A percentile compares a stretch with the other conserved stretches of the same genome.
Evolutionary conservation across 2,329 filamentous ascomycete genomes (phyloP).

Genomic region (Tolypocladium nubicola): DNA sequence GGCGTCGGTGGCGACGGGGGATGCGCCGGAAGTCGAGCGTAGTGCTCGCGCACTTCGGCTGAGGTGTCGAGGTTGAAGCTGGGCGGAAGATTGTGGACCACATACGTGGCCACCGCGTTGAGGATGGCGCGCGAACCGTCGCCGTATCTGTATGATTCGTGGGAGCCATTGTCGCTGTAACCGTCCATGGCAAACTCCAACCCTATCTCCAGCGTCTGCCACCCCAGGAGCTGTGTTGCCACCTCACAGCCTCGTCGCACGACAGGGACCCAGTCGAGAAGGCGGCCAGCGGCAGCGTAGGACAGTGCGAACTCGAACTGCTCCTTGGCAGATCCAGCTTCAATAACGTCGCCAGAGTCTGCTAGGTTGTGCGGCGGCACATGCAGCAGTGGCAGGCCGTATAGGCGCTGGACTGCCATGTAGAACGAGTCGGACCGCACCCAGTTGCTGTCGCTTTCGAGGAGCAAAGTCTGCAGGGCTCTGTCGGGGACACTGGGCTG

Average conservation of each 20-base stretch:
- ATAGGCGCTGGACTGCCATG: slow-evolving; percentile 46
- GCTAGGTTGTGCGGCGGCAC: slow-evolving; percentile 16
- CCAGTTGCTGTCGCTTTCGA: slow-evolving; percentile 41
- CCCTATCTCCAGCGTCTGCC: slow-evolving; percentile 51
- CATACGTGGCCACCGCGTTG: slow-evolving; percentile 44
- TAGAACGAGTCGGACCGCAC: slow-evolving; percentile 46
- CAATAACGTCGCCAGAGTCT: slow-evolving; percentile 18
- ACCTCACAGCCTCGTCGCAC: slow-evolving; percentile 48
- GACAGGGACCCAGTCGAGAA: slow-evolving; percentile 45
- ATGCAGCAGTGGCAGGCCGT: slow-evolving; percentile 39
- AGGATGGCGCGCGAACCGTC: slow-evolving; percentile 44
- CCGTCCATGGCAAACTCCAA: slow-evolving; percentile 46
- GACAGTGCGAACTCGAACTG: slow-evolving; percentile 48
- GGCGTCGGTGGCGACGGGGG: slow-evolving; percentile 7
- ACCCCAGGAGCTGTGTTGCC: slow-evolving; percentile 45
- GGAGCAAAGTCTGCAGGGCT: slow-evolving; percentile 18
- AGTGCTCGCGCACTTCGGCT: slow-evolving; percentile 22
- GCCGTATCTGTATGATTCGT: slow-evolving; percentile 39
- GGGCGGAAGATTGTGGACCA: slow-evolving; percentile 47
- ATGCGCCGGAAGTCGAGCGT: slow-evolving; percentile 27
- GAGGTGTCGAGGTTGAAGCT: slow-evolving; percentile 48
- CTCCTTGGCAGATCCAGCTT: slow-evolving; percentile 28
- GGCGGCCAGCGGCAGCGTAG: slow-evolving; percentile 52
- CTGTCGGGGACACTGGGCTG: slow-evolving; percentile 16
- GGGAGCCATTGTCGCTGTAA: slow-evolving; percentile 20